Base-by-base conservation (phyloP, 2,329 filamentous ascomycete species). In the Seiridium unicorne region DNA sequence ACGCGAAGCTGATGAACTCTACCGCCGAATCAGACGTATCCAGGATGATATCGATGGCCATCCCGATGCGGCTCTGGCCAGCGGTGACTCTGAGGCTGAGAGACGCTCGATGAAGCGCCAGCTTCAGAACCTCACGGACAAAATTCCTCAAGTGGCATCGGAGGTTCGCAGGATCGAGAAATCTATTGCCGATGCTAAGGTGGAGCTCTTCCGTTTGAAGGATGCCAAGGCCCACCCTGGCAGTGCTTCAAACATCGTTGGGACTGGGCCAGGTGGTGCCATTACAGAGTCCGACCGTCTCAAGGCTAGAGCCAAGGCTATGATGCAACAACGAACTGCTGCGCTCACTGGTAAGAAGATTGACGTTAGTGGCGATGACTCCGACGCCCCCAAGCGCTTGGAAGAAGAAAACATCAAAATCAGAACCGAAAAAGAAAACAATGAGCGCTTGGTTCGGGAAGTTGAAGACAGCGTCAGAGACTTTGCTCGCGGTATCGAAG, bases 281-380 rank as follows among this genome's bases (percentile, higher is more conserved):
- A 87, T 99, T 47, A 99, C 95, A 0, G 95, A 99, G 76, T 90
- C 92, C 3, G 95, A 99, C 76, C 88, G 94, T 58, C 85, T 98
- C 66, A 98, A 97, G 79, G 95, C 95, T 42, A 88, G 93, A 66
- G 94, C 95, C 38, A 96, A 93, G 77, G 94, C 94, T 44, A 96
- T 97, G 88, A 99, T 99, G 95, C 94, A 98, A 77, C 93, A 97
- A 70, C 90, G 95, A 61, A 93, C 95, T 66, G 95, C 95, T 59
- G 94, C 95, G 18, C 79, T 99, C 64, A 92, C 93, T 31, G 95
- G 95, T 60, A 92, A 89, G 74, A 93, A 93, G 71, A 79, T 89
- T 51, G 87, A 91, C 44, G 74, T 80, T 2, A 80, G 79, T 51
- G 84, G 89, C 62, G 91, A 96, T 65, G 89, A 93, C 64, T 83